Evolutionary conservation across 352 stramenopile species (phyloP).

Genomic region (Elongisporangium undulatum): DNA sequence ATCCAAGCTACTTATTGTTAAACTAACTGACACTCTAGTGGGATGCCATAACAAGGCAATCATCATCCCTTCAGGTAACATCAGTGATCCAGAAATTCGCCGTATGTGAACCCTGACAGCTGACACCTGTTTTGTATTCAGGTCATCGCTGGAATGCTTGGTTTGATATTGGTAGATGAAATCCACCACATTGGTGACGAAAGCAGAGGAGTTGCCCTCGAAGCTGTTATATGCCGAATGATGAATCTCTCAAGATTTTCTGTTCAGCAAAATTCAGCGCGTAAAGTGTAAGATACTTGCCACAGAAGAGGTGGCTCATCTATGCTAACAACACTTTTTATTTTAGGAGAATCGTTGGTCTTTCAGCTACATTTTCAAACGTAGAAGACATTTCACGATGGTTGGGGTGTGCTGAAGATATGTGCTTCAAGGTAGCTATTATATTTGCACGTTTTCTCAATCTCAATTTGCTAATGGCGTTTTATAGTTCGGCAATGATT

Average conservation of each 20-base stretch:
- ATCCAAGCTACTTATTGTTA: neutral
- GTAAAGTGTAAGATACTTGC: neutral
- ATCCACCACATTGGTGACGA: conserved; percentile 38
- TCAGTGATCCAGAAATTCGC: no score
- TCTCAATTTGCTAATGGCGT: conserved; percentile 1
- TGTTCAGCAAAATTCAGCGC: neutral
- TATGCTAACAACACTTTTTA: neutral
- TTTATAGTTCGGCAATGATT: conserved; percentile 38
- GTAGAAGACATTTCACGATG: conserved; percentile 20
- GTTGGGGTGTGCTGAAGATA: conserved; percentile 20
- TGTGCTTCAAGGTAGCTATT: conserved; percentile 16
- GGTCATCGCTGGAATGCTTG: conserved; percentile 6
- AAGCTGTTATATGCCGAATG: conserved; percentile 33
- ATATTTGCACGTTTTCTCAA: neutral
- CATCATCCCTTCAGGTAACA: conserved; percentile 9
- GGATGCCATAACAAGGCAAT: conserved; percentile 24
- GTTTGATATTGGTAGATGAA: conserved; percentile 33
- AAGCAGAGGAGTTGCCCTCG: conserved; percentile 18
- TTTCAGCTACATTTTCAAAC: conserved; percentile 38
- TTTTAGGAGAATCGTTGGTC: conserved; percentile 24
- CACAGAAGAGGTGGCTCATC: neutral
- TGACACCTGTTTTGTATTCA: conserved; percentile 9
- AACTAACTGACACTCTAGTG: conserved; percentile 17
- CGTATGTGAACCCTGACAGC: neutral
- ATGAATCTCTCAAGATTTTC: conserved; percentile 17